Conservation (phyloP, 306 rosid genomes). For the Prosopis cineraria region DNA sequence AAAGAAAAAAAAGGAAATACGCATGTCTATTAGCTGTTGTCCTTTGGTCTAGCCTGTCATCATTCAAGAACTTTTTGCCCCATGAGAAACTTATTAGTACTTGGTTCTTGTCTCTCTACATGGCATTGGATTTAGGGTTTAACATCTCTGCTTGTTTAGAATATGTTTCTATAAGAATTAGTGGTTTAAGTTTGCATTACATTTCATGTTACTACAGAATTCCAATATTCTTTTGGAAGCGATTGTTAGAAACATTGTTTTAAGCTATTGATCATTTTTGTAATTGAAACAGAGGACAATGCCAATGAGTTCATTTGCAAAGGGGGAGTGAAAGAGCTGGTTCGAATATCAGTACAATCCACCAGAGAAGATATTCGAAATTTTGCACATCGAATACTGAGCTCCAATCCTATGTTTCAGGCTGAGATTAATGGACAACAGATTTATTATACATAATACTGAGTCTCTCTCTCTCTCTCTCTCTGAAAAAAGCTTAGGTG, state of each 20-base stretch:
- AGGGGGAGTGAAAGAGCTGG: constrained; percentile 57
- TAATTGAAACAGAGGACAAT: constrained; percentile 52
- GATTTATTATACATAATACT: constrained; percentile 3
- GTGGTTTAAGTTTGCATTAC: neutral
- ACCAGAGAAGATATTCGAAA: constrained; percentile 64
- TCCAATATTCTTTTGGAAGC: neutral
- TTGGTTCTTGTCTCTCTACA: neutral
- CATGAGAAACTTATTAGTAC: neutral
- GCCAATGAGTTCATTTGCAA: constrained; percentile 46
- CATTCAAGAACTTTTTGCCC: neutral
- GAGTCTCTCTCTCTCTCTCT: too few species aligned
- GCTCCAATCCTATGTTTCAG: constrained; percentile 43
- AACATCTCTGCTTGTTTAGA: neutral
- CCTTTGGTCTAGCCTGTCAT: neutral
- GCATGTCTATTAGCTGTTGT: neutral
- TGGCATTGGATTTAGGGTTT: neutral
- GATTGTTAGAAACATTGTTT: neutral
- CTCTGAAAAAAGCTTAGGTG: too few species aligned
- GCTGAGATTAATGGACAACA: constrained; percentile 35
- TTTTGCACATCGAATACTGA: constrained; percentile 56
- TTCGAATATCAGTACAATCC: constrained; percentile 54
- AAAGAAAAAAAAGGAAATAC: too few species aligned
- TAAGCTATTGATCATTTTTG: neutral
- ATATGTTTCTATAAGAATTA: neutral
- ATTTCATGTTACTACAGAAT: neutral